Evolutionary conservation across 345 rosid species (phyloP).

Genomic region (Dipteronia sinensis): DNA sequence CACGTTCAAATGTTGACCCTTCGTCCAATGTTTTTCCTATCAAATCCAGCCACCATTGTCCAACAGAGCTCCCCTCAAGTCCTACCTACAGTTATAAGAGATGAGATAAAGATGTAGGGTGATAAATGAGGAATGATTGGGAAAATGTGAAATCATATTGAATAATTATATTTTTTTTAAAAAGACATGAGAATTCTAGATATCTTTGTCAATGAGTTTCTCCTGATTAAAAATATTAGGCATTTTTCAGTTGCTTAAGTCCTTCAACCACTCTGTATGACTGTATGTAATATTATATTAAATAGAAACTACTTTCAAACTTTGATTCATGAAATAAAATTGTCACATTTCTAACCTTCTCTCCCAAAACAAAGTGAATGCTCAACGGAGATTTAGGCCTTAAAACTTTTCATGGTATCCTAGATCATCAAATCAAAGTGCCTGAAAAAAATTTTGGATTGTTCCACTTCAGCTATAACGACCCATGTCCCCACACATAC

Average conservation of each 20-base stretch:
- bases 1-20: conserved; percentile 64
- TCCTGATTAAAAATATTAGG: neutral
- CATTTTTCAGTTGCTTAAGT: neutral
- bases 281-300: neutral
- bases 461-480: neutral
- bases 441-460: neutral
- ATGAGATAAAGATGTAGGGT: neutral
- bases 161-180: neutral
- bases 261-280: neutral
- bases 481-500: neutral
- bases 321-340: neutral
- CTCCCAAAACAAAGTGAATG: neutral
- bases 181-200: conserved; percentile 2
- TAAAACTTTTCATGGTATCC: neutral
- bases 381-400: neutral
- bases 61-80: conserved; percentile 78
- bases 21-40: conserved; percentile 74
- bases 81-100: conserved; percentile 52
- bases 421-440: neutral
- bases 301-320: neutral
- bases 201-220: neutral
- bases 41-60: conserved; percentile 81
- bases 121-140: neutral
- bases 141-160: neutral
- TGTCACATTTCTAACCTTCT: neutral